A percentile compares a stretch with the other conserved stretches of the same genome.
Evolutionary conservation across 495 filamentous ascomycete species (phyloP).

Genomic region (Lichenothelia convexa): DNA sequence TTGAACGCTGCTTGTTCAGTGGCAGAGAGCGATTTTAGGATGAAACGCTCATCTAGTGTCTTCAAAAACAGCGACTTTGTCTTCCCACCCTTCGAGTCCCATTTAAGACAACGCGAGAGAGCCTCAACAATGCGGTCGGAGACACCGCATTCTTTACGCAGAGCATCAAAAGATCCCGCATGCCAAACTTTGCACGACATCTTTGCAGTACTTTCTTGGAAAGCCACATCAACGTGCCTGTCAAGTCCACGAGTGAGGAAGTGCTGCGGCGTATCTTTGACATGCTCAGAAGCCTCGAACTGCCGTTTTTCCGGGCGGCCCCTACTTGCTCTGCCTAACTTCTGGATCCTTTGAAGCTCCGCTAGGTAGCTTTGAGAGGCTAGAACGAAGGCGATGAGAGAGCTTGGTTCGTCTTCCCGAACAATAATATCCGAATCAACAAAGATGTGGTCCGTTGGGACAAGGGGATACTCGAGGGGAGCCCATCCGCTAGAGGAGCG

Average conservation of each 20-base stretch:
- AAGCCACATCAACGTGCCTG: slow-evolving; percentile 88
- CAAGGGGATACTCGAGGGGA: slow-evolving; percentile 82
- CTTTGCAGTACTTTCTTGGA: slow-evolving; percentile 72
- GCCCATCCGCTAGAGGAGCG: slow-evolving; percentile 91
- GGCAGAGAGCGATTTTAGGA: slow-evolving; percentile 73
- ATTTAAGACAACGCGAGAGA: slow-evolving; percentile 84
- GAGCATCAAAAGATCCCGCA: slow-evolving; percentile 91
- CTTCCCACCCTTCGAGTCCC: slow-evolving; percentile 97
- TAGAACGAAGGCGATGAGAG: slow-evolving; percentile 81
- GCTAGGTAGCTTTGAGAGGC: slow-evolving; percentile 66
- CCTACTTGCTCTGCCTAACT: slow-evolving; percentile 25
- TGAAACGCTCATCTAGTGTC: slow-evolving; percentile 84
- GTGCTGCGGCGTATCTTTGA: too few species aligned
- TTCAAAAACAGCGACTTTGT: slow-evolving; percentile 97
- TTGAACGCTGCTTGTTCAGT: slow-evolving; percentile 89
- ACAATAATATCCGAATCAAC: slow-evolving; percentile 97
- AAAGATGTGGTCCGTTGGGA: slow-evolving; percentile 80
- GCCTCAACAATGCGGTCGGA: slow-evolving; percentile 89
- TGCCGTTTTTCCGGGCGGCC: neutral
- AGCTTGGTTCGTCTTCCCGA: slow-evolving; percentile 92
- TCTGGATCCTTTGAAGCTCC: slow-evolving; percentile 57
- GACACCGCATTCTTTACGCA: slow-evolving; percentile 81
- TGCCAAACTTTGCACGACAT: slow-evolving; percentile 98
- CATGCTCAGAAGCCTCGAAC: slow-evolving; percentile 19
- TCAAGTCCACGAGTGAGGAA: slow-evolving; percentile 58